These are phyloP conservation scores for Pisolithus tinctorius DNA, from an alignment of 768 basidiomycete species.

Conservation along the genomic window DNA sequence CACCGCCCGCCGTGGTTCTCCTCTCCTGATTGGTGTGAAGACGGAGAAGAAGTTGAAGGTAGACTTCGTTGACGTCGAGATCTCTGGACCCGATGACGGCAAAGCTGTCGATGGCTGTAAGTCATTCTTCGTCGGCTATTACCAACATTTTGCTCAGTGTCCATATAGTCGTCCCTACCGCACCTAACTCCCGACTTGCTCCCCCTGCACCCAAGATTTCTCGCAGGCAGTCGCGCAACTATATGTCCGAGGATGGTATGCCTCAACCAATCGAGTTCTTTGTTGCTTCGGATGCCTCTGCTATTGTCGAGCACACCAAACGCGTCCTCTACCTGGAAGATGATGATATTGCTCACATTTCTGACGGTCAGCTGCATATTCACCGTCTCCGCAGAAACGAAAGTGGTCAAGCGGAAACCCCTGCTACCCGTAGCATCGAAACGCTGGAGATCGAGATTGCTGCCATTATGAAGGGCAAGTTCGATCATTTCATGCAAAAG, in stretches of 20 bases:
- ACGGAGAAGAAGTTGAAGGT: slow-evolving; percentile 99
- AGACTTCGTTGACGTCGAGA: slow-evolving; percentile 98
- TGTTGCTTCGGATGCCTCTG: slow-evolving; percentile 94
- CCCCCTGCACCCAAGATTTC: slow-evolving; percentile 75
- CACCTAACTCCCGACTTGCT: slow-evolving; percentile 58
- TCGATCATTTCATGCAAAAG: slow-evolving; percentile 99
- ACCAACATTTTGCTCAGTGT: slow-evolving; percentile 2
- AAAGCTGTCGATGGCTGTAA: slow-evolving; percentile 37
- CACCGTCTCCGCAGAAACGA: slow-evolving; percentile 93
- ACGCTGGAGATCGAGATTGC: slow-evolving; percentile 97
- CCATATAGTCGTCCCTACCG: slow-evolving; percentile 36
- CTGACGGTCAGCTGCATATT: slow-evolving; percentile 96
- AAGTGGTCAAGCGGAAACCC: slow-evolving; percentile 51
- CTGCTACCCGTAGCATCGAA: slow-evolving; percentile 84
- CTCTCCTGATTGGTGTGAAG: slow-evolving; percentile 96
- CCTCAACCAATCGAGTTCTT: slow-evolving; percentile 99
- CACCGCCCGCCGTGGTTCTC: slow-evolving; percentile 93
- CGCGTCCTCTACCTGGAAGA: slow-evolving; percentile 98
- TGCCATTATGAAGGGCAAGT: slow-evolving; percentile 99
- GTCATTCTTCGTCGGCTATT: slow-evolving; percentile 9
- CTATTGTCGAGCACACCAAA: slow-evolving; percentile 98
- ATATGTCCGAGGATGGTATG: slow-evolving; percentile 97
- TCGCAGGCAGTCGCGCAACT: slow-evolving; percentile 93
- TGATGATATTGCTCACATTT: slow-evolving; percentile 97
- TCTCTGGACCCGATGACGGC: slow-evolving; percentile 66